phyloP scores from a whole-genome alignment of 176 grass and related monocot genomes.

The Aegilops tauschii region DNA sequence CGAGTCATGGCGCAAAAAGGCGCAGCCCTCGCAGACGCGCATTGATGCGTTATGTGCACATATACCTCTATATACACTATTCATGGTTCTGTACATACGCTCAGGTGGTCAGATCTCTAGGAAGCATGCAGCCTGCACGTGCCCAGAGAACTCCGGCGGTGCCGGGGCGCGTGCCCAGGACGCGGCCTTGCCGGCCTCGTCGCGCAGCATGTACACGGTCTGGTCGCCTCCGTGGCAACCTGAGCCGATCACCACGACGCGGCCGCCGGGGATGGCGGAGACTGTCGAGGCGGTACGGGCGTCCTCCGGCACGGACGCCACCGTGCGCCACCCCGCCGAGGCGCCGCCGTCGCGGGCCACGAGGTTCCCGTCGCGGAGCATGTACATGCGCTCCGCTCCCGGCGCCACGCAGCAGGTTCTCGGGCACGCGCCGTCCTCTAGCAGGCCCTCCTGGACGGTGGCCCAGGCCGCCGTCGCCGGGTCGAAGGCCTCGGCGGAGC shows the following conservation, averaged over 20 bases:
- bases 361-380: constrained; percentile 54
- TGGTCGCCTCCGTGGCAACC: constrained; percentile 57
- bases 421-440: constrained; percentile 54
- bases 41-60: background rate
- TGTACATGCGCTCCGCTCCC: constrained; percentile 43
- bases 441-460: constrained; percentile 10
- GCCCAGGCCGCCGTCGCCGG: constrained; percentile 38
- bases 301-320: constrained; percentile 64
- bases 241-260: constrained; percentile 59
- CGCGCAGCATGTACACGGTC: constrained; percentile 43
- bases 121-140: constrained; percentile 65
- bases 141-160: constrained; percentile 60
- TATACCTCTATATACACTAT: background rate
- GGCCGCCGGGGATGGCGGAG: constrained; percentile 17
- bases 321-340: constrained; percentile 32
- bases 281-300: constrained; percentile 39
- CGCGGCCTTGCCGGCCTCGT: constrained; percentile 37
- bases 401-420: constrained; percentile 48
- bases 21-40: background rate
- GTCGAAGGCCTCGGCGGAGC: constrained; percentile 65
- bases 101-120: constrained; percentile 43
- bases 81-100: background rate
- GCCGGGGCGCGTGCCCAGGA: constrained; percentile 39
- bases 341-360: constrained; percentile 35
- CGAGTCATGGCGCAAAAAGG: background rate